Evolutionary conservation across 192 early-diverging fungal species (phyloP).

Genomic region (Podila epicladia): DNA sequence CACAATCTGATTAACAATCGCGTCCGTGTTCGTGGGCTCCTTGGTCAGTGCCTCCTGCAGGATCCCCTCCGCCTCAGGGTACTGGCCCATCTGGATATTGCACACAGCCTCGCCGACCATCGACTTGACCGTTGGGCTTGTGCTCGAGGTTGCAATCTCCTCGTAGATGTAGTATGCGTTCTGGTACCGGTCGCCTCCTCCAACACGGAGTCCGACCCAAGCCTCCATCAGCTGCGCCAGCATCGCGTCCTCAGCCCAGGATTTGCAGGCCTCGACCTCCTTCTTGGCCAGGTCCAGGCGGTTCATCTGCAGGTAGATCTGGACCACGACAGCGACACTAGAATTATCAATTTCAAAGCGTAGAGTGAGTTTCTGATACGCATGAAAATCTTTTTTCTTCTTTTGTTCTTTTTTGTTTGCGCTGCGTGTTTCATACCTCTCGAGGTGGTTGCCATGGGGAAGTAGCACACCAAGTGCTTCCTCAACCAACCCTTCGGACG

Average conservation of each 20-base stretch:
- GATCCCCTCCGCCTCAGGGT: slow-evolving; percentile 84
- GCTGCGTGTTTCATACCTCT: slow-evolving; percentile 67
- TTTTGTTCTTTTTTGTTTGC: no score
- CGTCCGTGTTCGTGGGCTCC: slow-evolving; percentile 74
- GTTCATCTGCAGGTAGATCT: slow-evolving; percentile 81
- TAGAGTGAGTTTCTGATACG: no score
- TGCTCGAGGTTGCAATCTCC: slow-evolving; percentile 87
- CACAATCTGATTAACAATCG: slow-evolving; percentile 88
- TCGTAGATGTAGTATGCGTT: slow-evolving; percentile 95
- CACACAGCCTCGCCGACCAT: slow-evolving; percentile 84
- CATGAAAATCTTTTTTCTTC: no score
- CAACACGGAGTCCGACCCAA: slow-evolving; percentile 78
- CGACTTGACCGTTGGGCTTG: slow-evolving; percentile 76
- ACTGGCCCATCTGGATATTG: slow-evolving; percentile 81
- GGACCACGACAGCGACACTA: slow-evolving; percentile 81
- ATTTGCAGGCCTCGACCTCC: slow-evolving; percentile 76
- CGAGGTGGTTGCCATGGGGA: slow-evolving; percentile 76
- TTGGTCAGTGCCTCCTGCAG: slow-evolving; percentile 81
- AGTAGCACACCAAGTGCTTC: slow-evolving; percentile 80
- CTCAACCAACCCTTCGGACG: slow-evolving; percentile 66
- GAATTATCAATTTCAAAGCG: background rate
- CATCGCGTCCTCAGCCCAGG: slow-evolving; percentile 97
- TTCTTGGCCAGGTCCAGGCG: slow-evolving; percentile 88
- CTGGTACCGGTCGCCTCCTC: slow-evolving; percentile 83
- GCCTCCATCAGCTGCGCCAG: slow-evolving; percentile 93